These are phyloP conservation scores for Anaeromyces robustus DNA, from an alignment of 192 early-diverging fungal genomes.

Conservation along the genomic window DNA sequence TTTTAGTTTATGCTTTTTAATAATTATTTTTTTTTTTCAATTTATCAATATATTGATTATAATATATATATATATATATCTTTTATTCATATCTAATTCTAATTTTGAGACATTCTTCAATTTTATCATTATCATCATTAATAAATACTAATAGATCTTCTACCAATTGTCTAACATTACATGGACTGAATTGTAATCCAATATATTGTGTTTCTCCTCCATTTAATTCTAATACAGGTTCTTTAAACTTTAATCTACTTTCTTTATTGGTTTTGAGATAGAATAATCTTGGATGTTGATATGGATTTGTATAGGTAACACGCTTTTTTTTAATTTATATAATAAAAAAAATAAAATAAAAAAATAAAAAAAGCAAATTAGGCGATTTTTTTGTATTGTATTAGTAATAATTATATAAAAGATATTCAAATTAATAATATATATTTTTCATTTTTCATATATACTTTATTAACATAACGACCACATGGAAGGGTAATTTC, in stretches of 20 bases:
- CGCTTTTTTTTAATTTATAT: not conserved
- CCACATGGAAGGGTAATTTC: not conserved
- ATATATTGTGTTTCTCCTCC: not conserved
- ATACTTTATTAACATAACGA: conserved; percentile 1
- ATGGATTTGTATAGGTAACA: conserved; percentile 1
- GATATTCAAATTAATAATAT: not conserved
- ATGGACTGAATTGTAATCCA: not conserved
- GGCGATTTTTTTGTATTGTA: too few species aligned
- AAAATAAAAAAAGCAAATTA: not conserved
- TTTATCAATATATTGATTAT: not conserved
- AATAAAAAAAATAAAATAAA: not conserved
- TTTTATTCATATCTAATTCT: not conserved
- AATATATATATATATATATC: too few species aligned
- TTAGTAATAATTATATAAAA: too few species aligned
- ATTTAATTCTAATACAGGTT: not conserved
- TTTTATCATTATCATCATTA: conserved; percentile 4
- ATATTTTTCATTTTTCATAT: too few species aligned
- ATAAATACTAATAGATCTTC: conserved; percentile 5
- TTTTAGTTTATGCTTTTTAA: too few species aligned
- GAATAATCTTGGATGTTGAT: conserved; percentile 1
- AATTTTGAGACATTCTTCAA: conserved; percentile 3
- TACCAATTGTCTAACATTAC: not conserved
- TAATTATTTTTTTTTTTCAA: too few species aligned
- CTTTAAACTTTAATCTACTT: not conserved
- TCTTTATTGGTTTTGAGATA: not conserved